Base-by-base conservation (phyloP, 441 rosid genomes). In the Rhodomyrtus psidioides region DNA sequence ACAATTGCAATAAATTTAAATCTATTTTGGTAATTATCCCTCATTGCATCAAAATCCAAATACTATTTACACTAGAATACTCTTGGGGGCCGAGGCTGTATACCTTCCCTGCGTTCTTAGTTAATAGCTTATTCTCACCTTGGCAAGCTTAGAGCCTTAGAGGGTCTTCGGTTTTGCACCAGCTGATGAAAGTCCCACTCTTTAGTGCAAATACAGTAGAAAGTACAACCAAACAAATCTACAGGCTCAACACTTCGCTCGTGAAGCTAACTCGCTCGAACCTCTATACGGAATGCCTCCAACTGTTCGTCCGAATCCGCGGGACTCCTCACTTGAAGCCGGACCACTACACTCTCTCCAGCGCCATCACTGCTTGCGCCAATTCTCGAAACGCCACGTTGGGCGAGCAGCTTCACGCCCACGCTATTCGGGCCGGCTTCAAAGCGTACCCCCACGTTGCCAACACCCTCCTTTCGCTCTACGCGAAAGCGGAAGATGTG, bases 311-410 rank as follows among this genome's bases (percentile, higher is more conserved):
- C 65, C 85, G 89, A 82, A 86, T 53, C 65, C 85, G 65, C 83
- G 46, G 0, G 79, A 21, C 16, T 53, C 56, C 26, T 86, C 55
- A 87, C 86, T 90, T 92, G 85, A 91, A 90, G 75, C 96, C 94
- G 19, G 98, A 96, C 87, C 89, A 93, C 39, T 94, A 94, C 91
- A 91, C 93, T 6, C 93, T 96, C 87, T 94, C 98, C 51, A 88
- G 91, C 51, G 81, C 94, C 83, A 88, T 93, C 88, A 89, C 91
- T 49, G 96, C 97, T 15, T 91, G 92, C 85, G 93, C 94, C 88
- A 89, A 91, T 82, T 87, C 92, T 88, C 90, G 92, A 83, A 83
- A 88, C 86, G n/a, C 88, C 58, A 19, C 51, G 44, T 91, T 89
- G 39, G 98, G 97, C 51, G 70, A 58, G 82, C 92, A 95, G 83